Percentiles rank a stretch among this genome's conserved stretches.
Conservation (phyloP, 495 filamentous ascomycete genomes). For the Aspergillus diversus region DNA sequence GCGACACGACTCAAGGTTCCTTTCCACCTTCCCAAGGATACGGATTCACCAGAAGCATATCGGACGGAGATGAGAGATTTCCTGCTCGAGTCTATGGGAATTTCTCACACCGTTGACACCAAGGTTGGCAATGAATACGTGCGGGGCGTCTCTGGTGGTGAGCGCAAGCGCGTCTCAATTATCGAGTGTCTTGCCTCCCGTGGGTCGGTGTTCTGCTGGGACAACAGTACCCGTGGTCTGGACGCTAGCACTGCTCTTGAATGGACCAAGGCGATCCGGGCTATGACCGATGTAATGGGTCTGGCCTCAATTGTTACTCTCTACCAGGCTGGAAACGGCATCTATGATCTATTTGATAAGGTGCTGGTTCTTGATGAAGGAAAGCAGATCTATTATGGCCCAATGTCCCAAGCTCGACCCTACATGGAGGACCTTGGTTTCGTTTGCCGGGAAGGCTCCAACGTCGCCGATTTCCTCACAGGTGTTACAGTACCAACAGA, state of each 20-base stretch:
- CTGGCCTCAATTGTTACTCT: conserved; percentile 54
- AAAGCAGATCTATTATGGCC: conserved; percentile 63
- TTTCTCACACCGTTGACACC: conserved; percentile 78
- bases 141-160: conserved; percentile 82
- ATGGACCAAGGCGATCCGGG: conserved; percentile 52
- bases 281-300: conserved; percentile 51
- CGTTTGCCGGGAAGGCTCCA: conserved; percentile 65
- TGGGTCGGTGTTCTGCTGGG: conserved; percentile 65
- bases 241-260: conserved; percentile 65
- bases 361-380: conserved; percentile 69
- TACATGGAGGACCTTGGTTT: conserved; percentile 77
- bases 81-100: conserved; percentile 70
- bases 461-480: conserved; percentile 72
- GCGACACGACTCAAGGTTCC: conserved; percentile 53
- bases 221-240: conserved; percentile 64
- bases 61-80: conserved; percentile 62
- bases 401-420: conserved; percentile 58
- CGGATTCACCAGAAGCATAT: conserved; percentile 54
- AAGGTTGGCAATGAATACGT: conserved; percentile 80
- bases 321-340: conserved; percentile 66
- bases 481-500: conserved; percentile 72
- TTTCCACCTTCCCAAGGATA: conserved; percentile 36
- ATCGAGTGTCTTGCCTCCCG: conserved; percentile 67
- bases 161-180: conserved; percentile 75
- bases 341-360: conserved; percentile 69